These are phyloP conservation scores for Metschnikowia borealis DNA, from an alignment of 805 yeast species.

Conservation along the genomic window DNA sequence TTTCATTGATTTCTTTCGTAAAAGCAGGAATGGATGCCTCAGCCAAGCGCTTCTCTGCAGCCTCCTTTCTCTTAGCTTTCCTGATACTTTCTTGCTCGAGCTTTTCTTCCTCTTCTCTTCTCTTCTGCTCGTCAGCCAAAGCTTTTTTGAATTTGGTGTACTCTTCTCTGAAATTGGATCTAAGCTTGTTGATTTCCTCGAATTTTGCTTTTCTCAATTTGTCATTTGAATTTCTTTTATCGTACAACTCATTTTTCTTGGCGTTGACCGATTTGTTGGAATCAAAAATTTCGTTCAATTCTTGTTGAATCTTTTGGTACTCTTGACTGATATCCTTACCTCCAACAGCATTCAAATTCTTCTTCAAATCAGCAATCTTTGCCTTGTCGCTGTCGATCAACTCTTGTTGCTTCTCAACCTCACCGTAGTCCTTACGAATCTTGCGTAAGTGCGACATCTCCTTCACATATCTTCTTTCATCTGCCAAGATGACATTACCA, in stretches of 20 bases:
- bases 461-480: slow-evolving; percentile 79
- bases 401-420: slow-evolving; percentile 69
- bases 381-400: slow-evolving; percentile 75
- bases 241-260: slow-evolving; percentile 60
- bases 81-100: slow-evolving; percentile 47
- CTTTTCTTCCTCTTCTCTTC: slow-evolving; percentile 67
- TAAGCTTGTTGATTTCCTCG: slow-evolving; percentile 61
- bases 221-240: slow-evolving; percentile 63
- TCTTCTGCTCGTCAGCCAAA: slow-evolving; percentile 64
- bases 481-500: slow-evolving; percentile 81
- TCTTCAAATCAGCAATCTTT: slow-evolving; percentile 72
- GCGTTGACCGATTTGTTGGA: slow-evolving; percentile 58
- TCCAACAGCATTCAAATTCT: slow-evolving; percentile 54
- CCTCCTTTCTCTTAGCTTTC: slow-evolving; percentile 49
- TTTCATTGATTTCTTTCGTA: slow-evolving; percentile 68
- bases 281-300: slow-evolving; percentile 62
- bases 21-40: slow-evolving; percentile 83
- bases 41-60: slow-evolving; percentile 63
- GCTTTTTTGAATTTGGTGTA: slow-evolving; percentile 65
- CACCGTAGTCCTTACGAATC: slow-evolving; percentile 70
- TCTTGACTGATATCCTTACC: slow-evolving; percentile 61
- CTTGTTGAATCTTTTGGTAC: slow-evolving; percentile 64
- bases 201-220: slow-evolving; percentile 67
- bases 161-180: slow-evolving; percentile 72
- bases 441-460: slow-evolving; percentile 83